These are phyloP conservation scores for Aureobasidium vineae DNA, from an alignment of 2,329 filamentous ascomycete species.

Conservation along the genomic window DNA sequence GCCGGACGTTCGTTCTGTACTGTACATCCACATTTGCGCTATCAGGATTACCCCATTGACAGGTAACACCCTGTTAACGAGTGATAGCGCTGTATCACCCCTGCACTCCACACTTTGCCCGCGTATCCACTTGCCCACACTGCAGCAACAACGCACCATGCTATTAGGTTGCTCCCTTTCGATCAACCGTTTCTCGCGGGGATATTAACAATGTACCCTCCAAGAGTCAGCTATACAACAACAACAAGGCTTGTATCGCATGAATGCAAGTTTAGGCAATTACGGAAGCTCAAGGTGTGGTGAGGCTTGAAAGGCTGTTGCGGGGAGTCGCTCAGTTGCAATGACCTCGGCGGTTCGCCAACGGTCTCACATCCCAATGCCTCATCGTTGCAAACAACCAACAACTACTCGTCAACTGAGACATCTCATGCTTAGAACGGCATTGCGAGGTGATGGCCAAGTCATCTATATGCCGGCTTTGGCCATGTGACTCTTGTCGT, in stretches of 20 bases:
- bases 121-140: background rate
- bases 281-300: conserved; percentile 7
- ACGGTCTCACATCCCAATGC: conserved; percentile 4
- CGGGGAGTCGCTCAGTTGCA: background rate
- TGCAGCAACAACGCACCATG: background rate
- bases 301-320: conserved; percentile 16
- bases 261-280: background rate
- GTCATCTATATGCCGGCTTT: background rate
- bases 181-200: conserved; percentile 2
- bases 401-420: conserved; percentile 11
- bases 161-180: conserved; percentile 11
- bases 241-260: conserved; percentile 2
- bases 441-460: conserved; percentile 2
- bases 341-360: conserved; percentile 5
- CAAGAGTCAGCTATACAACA: background rate
- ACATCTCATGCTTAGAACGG: conserved; percentile 20
- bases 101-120: conserved; percentile 13
- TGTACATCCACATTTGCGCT: conserved; percentile 18
- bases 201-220: background rate
- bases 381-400: conserved; percentile 8
- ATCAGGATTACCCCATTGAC: conserved; percentile 17
- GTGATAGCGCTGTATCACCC: conserved; percentile 20
- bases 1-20: conserved; percentile 7
- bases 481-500: conserved; percentile 8
- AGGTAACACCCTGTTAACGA: background rate